Evolutionary conservation across 1,139 yeast genomes (phyloP).

Genomic region (Scheffersomyces titani): DNA sequence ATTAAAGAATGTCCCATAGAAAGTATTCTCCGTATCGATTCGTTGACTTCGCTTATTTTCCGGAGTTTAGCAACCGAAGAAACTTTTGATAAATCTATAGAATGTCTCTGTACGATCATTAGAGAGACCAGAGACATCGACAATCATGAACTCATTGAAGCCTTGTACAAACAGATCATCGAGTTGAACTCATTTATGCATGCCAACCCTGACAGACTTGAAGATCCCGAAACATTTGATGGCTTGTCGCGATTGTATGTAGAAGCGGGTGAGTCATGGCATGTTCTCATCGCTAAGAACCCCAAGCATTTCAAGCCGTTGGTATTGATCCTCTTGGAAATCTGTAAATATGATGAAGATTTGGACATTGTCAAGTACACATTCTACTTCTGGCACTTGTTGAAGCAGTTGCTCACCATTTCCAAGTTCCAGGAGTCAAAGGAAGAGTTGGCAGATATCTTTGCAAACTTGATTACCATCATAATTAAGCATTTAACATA

Average conservation of each 20-base stretch:
- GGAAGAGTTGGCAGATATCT: constrained; percentile 58
- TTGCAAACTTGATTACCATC: constrained; percentile 62
- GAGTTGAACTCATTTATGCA: constrained; percentile 54
- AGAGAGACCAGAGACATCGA: constrained; percentile 80
- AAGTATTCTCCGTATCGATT: constrained; percentile 58
- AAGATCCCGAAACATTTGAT: constrained; percentile 72
- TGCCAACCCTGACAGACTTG: constrained; percentile 34
- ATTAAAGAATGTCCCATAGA: constrained; percentile 79
- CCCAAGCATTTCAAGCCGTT: constrained; percentile 73
- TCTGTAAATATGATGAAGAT: constrained; percentile 68
- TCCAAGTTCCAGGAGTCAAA: constrained; percentile 66
- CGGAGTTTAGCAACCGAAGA: constrained; percentile 63
- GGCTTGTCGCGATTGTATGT: constrained; percentile 78
- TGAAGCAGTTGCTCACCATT: constrained; percentile 70
- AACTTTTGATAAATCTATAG: constrained; percentile 84
- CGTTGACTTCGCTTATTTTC: constrained; percentile 68
- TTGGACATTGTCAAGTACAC: constrained; percentile 89
- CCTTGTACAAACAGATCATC: constrained; percentile 68
- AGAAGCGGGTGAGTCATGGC: constrained; percentile 97
- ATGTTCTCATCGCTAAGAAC: constrained; percentile 73
- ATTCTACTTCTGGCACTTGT: constrained; percentile 86
- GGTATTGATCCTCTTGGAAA: constrained; percentile 70
- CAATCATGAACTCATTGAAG: constrained; percentile 60
- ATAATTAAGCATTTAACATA: constrained; percentile 75
- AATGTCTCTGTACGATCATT: constrained; percentile 77